Evolutionary conservation across 768 basidiomycete genomes (phyloP).

Genomic region (Lentinula aciculospora): DNA sequence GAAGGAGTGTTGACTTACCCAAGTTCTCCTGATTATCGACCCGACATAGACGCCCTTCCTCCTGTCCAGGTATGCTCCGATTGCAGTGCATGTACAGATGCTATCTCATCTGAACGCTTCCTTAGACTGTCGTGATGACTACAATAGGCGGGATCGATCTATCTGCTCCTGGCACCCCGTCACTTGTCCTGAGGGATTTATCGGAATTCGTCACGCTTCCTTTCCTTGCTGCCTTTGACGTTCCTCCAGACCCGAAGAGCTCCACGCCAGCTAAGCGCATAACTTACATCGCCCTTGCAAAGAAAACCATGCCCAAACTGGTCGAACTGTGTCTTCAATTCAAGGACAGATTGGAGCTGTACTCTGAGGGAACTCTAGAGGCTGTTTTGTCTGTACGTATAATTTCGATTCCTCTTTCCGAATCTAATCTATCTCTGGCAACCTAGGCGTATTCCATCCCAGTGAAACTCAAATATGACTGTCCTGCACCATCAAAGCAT

Average conservation of each 20-base stretch:
- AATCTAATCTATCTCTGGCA: neutral
- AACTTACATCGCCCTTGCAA: slow-evolving; percentile 87
- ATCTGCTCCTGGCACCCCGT: slow-evolving; percentile 53
- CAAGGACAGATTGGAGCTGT: slow-evolving; percentile 56
- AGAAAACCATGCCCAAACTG: slow-evolving; percentile 80
- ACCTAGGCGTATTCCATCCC: slow-evolving; percentile 81
- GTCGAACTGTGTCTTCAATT: slow-evolving; percentile 72
- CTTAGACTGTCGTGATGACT: slow-evolving; percentile 66
- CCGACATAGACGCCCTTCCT: slow-evolving; percentile 77
- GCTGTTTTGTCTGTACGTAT: slow-evolving; percentile 67
- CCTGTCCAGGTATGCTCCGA: slow-evolving; percentile 61
- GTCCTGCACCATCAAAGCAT: slow-evolving; percentile 82
- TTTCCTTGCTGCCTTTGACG: slow-evolving; percentile 75
- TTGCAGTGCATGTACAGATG: neutral
- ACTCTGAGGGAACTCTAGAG: slow-evolving; percentile 80
- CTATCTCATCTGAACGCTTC: slow-evolving; percentile 10
- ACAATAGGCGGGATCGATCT: slow-evolving; percentile 67
- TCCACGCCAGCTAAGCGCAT: slow-evolving; percentile 55
- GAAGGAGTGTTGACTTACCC: slow-evolving; percentile 75
- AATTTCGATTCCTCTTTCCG: neutral
- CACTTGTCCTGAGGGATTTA: slow-evolving; percentile 75
- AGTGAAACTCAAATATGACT: slow-evolving; percentile 92
- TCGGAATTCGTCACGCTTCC: slow-evolving; percentile 85
- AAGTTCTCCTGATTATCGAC: slow-evolving; percentile 78
- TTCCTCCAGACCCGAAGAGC: slow-evolving; percentile 33